Evolutionary conservation across 2,329 filamentous ascomycete genomes (phyloP), one percentile per base, ranked within the genome.

Genomic region (Hirsutella thompsonii): DNA sequence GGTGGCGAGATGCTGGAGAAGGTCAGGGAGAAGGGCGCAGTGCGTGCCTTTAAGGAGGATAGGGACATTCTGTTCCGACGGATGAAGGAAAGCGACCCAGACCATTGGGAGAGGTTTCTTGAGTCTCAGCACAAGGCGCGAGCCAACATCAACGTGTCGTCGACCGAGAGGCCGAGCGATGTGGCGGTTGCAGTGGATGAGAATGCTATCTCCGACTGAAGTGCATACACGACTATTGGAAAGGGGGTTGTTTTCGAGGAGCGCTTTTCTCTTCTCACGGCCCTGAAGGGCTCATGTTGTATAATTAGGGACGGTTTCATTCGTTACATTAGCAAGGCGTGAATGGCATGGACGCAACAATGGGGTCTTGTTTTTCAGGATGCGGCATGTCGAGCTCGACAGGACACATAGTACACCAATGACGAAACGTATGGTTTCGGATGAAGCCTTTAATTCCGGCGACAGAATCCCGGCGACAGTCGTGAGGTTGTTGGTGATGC

Each of bases 21-120:
- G 50, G 67, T 75, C 4, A 64, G 69, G 40, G 64, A 70, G 34
- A 70, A 74, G 49, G 81, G 82, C 1, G 71, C 73, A 39, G 67
- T 83, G 11, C 64, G 66, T 42, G 72, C 76, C 0, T 79, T 86
- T 48, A 69, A 74, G 50, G 73, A 79, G 52, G 59, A 79, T 47
- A 66, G 62, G 43, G 68, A 71, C 14, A 54, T 70, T 40, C 63
- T 79, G 18, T 55, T 70, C 33, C 60, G 63, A 44, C 52, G 58
- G 38, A 53, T 80, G 47, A 66, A 74, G 16, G 74, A 74, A 5
- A 69, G 72, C 21, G 83, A 87, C 47, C 76, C 79, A 0, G 74
- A 78, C 46, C 70, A 82, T 55, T 76, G 83, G 72, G 70, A 72
- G 38, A 61, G 62, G 8, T 76, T 88, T 52, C 68, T 72, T 20